Percentiles rank a stretch among this genome's conserved stretches.
phyloP scores from a whole-genome alignment of 2,329 filamentous ascomycete genomes.

The Cladosporium austrohemisphaericum region DNA sequence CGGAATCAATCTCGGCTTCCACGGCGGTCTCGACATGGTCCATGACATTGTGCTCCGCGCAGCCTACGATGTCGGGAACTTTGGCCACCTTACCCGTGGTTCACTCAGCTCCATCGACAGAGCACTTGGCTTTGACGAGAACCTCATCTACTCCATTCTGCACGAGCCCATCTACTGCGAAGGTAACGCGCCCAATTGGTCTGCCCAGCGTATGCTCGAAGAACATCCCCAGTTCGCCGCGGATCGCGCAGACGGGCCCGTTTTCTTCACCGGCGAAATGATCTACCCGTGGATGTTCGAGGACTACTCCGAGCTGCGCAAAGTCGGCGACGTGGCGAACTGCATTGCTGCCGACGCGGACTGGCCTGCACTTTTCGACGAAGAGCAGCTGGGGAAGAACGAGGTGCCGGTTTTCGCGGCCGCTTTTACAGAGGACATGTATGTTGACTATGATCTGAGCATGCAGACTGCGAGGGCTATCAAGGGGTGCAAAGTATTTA shows the following conservation, averaged over 20 bases:
- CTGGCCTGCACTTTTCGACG: conserved; percentile 76
- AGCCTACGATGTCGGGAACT: conserved; percentile 68
- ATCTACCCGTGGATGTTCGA: conserved; percentile 82
- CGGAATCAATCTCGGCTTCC: conserved; percentile 72
- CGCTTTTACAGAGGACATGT: conserved; percentile 85
- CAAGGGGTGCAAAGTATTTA: conserved; percentile 71
- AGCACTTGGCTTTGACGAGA: conserved; percentile 66
- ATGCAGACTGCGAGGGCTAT: conserved; percentile 71
- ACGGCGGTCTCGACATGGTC: conserved; percentile 72
- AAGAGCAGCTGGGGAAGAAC: conserved; percentile 68
- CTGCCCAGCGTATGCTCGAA: conserved; percentile 62
- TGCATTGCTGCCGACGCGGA: conserved; percentile 63
- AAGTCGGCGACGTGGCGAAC: conserved; percentile 65
- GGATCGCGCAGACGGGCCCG: conserved; percentile 45
- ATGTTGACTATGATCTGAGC: conserved; percentile 74
- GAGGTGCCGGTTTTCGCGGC: conserved; percentile 82
- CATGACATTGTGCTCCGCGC: conserved; percentile 70
- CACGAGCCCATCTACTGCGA: conserved; percentile 88
- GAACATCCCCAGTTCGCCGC: conserved; percentile 47
- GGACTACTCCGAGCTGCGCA: conserved; percentile 69
- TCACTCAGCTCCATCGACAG: conserved; percentile 67
- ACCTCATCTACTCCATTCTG: conserved; percentile 78
- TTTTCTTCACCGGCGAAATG: conserved; percentile 91
- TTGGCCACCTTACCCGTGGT: conserved; percentile 70
- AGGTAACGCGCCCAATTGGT: conserved; percentile 67